phyloP scores from a whole-genome alignment of 2,329 filamentous ascomycete genomes.

The Fusarium ambrosium region DNA sequence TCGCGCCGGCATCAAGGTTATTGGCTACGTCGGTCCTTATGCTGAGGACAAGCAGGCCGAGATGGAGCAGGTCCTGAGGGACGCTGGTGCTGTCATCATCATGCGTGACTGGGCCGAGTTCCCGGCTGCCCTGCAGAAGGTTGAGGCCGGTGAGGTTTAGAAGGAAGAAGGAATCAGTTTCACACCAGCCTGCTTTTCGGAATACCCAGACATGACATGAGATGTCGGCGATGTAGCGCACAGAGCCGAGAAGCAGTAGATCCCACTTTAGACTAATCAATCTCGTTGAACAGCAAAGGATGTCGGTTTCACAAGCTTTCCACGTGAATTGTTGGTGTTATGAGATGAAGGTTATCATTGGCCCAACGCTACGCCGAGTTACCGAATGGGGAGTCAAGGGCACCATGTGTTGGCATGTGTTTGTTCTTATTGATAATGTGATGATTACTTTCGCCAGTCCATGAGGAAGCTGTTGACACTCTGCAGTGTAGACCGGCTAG shows the following conservation, averaged over 20 bases:
- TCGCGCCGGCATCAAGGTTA: constrained; percentile 82
- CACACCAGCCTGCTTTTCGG: constrained; percentile 34
- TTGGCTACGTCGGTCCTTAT: constrained; percentile 90
- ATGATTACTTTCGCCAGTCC: constrained; percentile 59
- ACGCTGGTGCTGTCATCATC: constrained; percentile 73
- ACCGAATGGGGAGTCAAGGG: background rate
- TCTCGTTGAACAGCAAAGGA: background rate
- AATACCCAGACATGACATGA: constrained; percentile 35
- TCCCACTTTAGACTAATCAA: constrained; percentile 31
- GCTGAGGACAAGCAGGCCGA: constrained; percentile 70
- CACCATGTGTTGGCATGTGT: background rate
- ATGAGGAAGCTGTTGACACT: constrained; percentile 94
- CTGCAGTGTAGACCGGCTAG: constrained; percentile 86
- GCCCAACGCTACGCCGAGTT: background rate
- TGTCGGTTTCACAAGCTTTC: background rate
- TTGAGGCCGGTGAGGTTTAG: constrained; percentile 57
- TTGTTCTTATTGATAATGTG: background rate
- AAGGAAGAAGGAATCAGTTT: constrained; percentile 15
- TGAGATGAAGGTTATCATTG: background rate
- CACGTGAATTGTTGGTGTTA: background rate
- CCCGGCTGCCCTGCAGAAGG: constrained; percentile 60
- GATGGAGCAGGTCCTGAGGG: constrained; percentile 73
- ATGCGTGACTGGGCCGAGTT: constrained; percentile 73
- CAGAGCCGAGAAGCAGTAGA: constrained; percentile 21
- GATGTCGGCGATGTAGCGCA: constrained; percentile 25